phyloP scores from a whole-genome alignment of 2,329 filamentous ascomycete species.

The Monilinia polystroma region DNA sequence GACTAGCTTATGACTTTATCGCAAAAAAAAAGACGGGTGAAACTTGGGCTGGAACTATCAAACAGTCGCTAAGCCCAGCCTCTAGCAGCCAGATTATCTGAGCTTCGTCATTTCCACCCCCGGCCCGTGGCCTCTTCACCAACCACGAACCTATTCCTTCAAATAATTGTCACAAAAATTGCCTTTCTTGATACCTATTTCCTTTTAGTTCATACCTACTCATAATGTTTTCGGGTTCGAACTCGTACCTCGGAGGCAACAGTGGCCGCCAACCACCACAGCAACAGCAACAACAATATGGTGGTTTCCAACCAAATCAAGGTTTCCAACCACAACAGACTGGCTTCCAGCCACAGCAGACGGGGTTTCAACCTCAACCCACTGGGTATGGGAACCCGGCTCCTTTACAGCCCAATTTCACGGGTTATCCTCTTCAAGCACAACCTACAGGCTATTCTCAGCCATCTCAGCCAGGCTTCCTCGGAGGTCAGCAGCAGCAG shows the following conservation, averaged over 20 bases:
- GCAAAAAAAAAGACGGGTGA: constrained; percentile 12
- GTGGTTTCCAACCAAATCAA: constrained; percentile 21
- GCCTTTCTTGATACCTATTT: constrained; percentile 25
- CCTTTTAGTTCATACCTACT: constrained; percentile 30
- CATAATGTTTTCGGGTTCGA: constrained; percentile 86
- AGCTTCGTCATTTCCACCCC: constrained; percentile 29
- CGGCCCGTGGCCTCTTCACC: constrained; percentile 21
- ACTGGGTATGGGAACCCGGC: constrained; percentile 38
- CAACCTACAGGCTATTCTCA: constrained; percentile 52
- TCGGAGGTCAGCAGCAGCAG: constrained; percentile 47
- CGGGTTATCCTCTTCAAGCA: constrained; percentile 38
- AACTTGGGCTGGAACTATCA: constrained; percentile 13
- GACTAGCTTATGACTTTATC: constrained; percentile 18
- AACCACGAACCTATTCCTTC: constrained; percentile 20
- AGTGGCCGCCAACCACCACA: constrained; percentile 58
- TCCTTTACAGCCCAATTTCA: constrained; percentile 39
- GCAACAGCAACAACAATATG: constrained; percentile 40
- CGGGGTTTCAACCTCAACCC: constrained; percentile 31
- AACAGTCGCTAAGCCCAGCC: constrained; percentile 25
- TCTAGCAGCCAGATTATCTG: constrained; percentile 17
- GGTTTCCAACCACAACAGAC: constrained; percentile 32
- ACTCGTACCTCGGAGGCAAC: constrained; percentile 77
- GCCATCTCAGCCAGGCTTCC: constrained; percentile 59
- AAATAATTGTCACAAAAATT: constrained; percentile 17
- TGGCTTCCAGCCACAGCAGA: constrained; percentile 30